A percentile compares a stretch with the other conserved stretches of the same genome.
Conservation (phyloP, 176 grass and related monocot genomes). For the sorghum (Sorghum bicolor) region DNA sequence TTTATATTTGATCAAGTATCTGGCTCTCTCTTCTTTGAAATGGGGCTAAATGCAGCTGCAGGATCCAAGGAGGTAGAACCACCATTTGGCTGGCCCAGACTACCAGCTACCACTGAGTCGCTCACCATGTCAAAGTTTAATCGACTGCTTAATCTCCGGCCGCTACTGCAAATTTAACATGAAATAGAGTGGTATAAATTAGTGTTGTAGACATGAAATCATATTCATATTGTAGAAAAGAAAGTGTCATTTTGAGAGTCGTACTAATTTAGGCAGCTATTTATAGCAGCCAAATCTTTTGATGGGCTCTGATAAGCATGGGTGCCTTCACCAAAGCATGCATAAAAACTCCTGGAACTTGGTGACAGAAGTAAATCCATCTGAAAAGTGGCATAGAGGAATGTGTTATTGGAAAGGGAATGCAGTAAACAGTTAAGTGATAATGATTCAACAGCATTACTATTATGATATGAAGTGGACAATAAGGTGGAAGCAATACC, state of each 20-base stretch:
- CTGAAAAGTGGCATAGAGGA: slow-evolving; percentile 39
- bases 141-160: slow-evolving; percentile 65
- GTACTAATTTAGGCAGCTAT: slow-evolving; percentile 77
- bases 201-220: not conserved
- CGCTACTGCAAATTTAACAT: slow-evolving; percentile 37
- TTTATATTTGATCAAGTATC: slow-evolving; percentile 48
- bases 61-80: slow-evolving; percentile 50
- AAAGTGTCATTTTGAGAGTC: slow-evolving; percentile 9
- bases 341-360: slow-evolving; percentile 92
- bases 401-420: not conserved
- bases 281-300: slow-evolving; percentile 83
- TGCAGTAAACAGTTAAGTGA: not conserved
- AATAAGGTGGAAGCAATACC: not conserved
- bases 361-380: slow-evolving; percentile 81
- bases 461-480: not conserved
- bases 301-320: slow-evolving; percentile 77
- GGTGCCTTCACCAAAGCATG: slow-evolving; percentile 93
- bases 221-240: not conserved
- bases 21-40: slow-evolving; percentile 55
- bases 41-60: slow-evolving; percentile 43
- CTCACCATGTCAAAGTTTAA: slow-evolving; percentile 92
- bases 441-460: not conserved
- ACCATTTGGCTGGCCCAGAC: slow-evolving; percentile 65
- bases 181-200: slow-evolving; percentile 21
- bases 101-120: slow-evolving; percentile 80